A percentile compares a stretch with the other conserved stretches of the same genome.
phyloP scores from a whole-genome alignment of 495 filamentous ascomycete genomes.

The Cercophora samala region DNA sequence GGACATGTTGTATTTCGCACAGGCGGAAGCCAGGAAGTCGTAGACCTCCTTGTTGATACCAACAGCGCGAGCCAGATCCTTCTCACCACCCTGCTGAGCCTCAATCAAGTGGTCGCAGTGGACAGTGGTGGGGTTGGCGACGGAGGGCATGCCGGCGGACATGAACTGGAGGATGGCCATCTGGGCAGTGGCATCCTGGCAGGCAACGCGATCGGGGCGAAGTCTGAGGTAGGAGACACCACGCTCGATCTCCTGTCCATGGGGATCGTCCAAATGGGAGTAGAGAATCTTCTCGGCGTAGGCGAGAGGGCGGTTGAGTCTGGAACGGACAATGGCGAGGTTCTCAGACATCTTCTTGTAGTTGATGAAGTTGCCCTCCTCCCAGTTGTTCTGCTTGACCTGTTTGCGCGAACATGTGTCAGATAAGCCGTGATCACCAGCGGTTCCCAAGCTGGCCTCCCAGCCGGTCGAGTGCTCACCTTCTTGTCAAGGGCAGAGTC shows the following conservation, averaged over 20 bases:
- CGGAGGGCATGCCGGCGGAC: conserved; percentile 92
- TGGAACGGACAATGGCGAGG: conserved; percentile 78
- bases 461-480: conserved; percentile 28
- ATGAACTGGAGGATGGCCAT: conserved; percentile 99
- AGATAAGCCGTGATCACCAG: conserved; percentile 4
- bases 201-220: conserved; percentile 95
- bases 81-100: conserved; percentile 87
- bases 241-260: conserved; percentile 92
- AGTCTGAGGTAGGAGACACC: conserved; percentile 93
- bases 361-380: conserved; percentile 57
- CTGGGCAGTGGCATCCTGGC: conserved; percentile 98
- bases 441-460: not conserved
- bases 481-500: conserved; percentile 55
- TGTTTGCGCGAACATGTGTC: conserved; percentile 23
- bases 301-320: conserved; percentile 89
- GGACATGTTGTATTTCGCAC: conserved; percentile 90
- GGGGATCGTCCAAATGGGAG: conserved; percentile 96
- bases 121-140: conserved; percentile 92
- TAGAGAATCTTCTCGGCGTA: conserved; percentile 98
- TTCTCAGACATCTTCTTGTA: conserved; percentile 98
- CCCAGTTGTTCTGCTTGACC: conserved; percentile 50
- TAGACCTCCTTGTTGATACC: conserved; percentile 99
- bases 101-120: conserved; percentile 99
- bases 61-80: conserved; percentile 89
- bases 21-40: conserved; percentile 91